Percentiles rank a stretch among this genome's conserved stretches.
Conservation (phyloP, 1,284 basidiomycete species). For the Fomitopsis schrenkii region DNA sequence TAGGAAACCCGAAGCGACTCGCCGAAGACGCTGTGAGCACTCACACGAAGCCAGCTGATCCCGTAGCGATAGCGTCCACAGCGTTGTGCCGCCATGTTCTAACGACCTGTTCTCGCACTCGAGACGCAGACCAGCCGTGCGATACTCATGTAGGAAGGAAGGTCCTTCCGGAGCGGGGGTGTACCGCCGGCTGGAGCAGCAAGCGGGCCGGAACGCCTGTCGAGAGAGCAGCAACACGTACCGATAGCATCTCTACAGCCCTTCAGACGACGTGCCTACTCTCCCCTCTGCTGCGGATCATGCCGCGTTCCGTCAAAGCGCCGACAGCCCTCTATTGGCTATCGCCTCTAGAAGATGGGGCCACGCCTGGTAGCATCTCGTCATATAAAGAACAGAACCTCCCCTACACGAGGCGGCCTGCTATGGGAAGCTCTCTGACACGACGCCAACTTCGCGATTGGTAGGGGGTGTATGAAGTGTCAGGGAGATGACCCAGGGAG, state of each 20-base stretch:
- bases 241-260: neutral
- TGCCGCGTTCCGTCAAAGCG: neutral
- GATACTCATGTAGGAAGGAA: neutral
- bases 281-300: neutral
- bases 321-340: neutral
- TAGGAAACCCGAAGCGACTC: neutral
- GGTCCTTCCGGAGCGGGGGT: neutral
- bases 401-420: slow-evolving; percentile 1
- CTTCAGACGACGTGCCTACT: neutral
- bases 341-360: neutral
- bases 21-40: neutral
- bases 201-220: neutral
- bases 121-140: neutral
- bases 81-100: neutral
- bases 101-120: neutral
- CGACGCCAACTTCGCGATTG: neutral
- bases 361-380: neutral
- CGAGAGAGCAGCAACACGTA: neutral
- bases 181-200: neutral
- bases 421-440: neutral
- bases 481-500: neutral
- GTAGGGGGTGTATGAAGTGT: neutral
- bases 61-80: neutral
- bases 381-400: neutral
- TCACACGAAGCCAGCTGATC: neutral